Conservation (phyloP, 1,284 basidiomycete species). For the Phenoliferia sp. region DNA sequence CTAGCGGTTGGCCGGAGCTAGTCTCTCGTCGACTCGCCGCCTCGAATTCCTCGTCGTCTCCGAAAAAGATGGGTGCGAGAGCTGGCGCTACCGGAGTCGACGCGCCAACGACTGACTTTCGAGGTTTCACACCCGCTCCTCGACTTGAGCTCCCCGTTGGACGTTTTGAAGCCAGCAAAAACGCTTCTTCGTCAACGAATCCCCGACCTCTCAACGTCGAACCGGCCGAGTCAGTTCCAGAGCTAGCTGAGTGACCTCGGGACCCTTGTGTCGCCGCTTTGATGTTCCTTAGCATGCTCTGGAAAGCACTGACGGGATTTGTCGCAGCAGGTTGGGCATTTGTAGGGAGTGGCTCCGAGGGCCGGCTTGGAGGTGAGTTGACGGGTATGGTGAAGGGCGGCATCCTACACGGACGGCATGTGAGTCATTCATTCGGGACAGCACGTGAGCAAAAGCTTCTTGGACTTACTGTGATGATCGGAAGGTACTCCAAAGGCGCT, state of each 20-base stretch:
- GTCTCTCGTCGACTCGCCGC: neutral
- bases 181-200: neutral
- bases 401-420: too few relatives aligned
- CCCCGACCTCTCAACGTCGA: neutral
- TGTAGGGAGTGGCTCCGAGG: neutral
- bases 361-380: too few relatives aligned
- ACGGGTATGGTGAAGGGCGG: neutral
- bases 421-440: neutral
- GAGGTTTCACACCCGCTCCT: slow-evolving; percentile 23
- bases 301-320: neutral
- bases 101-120: slow-evolving; percentile 1
- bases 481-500: neutral
- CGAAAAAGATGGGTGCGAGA: slow-evolving; percentile 4
- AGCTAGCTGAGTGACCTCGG: neutral
- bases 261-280: neutral
- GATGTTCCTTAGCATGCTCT: neutral
- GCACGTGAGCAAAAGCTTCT: neutral
- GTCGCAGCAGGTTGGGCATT: neutral
- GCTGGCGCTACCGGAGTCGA: neutral
- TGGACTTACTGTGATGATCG: neutral
- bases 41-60: neutral
- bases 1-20: neutral
- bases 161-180: neutral
- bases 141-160: slow-evolving; percentile 21
- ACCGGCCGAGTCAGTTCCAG: neutral